phyloP scores from a whole-genome alignment of 768 basidiomycete species.

The Lanmaoa pseudosensibilis region DNA sequence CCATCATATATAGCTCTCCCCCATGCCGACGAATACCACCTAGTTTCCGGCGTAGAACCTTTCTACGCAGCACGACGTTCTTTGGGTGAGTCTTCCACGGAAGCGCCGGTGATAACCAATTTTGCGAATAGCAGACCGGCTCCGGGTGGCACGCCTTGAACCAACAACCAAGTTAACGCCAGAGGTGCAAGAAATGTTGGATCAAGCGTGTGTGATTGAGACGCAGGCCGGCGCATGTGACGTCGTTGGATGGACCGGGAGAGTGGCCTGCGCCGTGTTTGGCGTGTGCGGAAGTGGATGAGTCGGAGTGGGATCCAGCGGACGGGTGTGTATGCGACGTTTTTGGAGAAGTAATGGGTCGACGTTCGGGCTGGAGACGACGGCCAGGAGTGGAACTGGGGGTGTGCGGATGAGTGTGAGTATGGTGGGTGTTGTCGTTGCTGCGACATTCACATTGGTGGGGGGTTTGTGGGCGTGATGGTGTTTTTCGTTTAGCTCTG shows the following conservation, averaged over 20 bases:
- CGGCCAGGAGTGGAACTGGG: no score
- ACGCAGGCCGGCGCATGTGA: no score
- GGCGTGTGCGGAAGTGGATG: conserved; percentile 46
- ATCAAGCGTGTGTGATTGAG: background rate
- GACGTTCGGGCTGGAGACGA: background rate
- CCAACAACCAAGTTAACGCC: background rate
- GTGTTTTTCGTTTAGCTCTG: no score
- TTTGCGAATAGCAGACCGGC: background rate
- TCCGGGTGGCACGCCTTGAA: background rate
- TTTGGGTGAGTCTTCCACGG: background rate
- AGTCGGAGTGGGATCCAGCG: conserved; percentile 11
- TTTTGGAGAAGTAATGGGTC: conserved; percentile 17
- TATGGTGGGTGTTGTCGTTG: no score
- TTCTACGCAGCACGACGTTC: background rate
- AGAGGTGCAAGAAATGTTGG: conserved; percentile 41
- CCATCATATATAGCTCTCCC: background rate
- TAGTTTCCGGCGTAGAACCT: background rate
- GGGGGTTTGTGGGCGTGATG: no score
- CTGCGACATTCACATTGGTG: no score
- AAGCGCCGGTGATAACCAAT: background rate
- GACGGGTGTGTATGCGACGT: conserved; percentile 23
- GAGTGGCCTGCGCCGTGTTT: conserved; percentile 46
- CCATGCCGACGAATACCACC: background rate
- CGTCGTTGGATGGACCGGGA: conserved; percentile 7
- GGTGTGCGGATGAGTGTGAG: no score